Conservation (phyloP, 2,329 filamentous ascomycete genomes). For the Ceratocystis ficicola region DNA sequence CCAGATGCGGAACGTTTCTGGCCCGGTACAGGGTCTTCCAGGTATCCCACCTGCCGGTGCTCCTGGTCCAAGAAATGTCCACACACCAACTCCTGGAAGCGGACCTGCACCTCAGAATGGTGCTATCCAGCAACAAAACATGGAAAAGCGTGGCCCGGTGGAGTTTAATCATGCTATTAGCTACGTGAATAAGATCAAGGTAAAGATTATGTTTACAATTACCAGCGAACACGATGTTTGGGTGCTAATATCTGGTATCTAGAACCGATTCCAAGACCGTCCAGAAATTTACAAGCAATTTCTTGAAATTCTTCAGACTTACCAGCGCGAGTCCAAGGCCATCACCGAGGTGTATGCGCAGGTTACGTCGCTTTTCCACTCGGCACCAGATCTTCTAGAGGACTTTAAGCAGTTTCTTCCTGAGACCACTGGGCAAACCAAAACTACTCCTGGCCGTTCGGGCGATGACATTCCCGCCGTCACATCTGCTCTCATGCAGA, state of each 20-base stretch:
- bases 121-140: slow-evolving; percentile 44
- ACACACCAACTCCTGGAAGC: slow-evolving; percentile 47
- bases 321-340: slow-evolving; percentile 93
- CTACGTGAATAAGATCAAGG: slow-evolving; percentile 99
- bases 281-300: slow-evolving; percentile 99
- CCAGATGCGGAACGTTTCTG: slow-evolving; percentile 26
- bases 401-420: slow-evolving; percentile 98
- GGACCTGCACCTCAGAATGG: slow-evolving; percentile 51
- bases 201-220: slow-evolving; percentile 33
- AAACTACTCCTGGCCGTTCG: slow-evolving; percentile 42
- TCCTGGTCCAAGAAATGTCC: slow-evolving; percentile 40
- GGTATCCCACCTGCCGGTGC: slow-evolving; percentile 25
- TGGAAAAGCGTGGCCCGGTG: slow-evolving; percentile 84
- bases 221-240: background rate
- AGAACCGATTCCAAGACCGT: slow-evolving; percentile 94
- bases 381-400: slow-evolving; percentile 85
- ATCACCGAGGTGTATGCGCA: slow-evolving; percentile 98
- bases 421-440: slow-evolving; percentile 55
- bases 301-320: slow-evolving; percentile 93
- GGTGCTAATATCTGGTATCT: background rate
- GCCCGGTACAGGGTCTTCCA: slow-evolving; percentile 20
- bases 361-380: slow-evolving; percentile 86
- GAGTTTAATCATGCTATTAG: slow-evolving; percentile 99
- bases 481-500: slow-evolving; percentile 37
- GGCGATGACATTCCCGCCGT: slow-evolving; percentile 47